Base-by-base conservation (phyloP, 2,329 filamentous ascomycete species). In the Teratosphaeria nubilosa region DNA sequence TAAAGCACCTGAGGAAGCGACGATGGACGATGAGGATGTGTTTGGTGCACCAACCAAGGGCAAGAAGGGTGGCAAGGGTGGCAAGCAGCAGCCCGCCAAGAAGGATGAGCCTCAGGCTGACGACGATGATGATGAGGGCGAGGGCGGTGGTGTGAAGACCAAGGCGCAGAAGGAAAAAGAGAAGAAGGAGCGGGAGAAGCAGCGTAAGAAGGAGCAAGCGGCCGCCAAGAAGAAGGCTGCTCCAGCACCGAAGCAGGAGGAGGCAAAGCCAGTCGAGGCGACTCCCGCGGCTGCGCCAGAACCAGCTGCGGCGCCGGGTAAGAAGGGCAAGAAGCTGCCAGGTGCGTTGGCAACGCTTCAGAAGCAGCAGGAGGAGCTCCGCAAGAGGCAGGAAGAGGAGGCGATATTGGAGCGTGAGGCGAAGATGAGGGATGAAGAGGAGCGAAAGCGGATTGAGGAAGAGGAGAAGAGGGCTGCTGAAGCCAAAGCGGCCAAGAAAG, bases 101-200 rank as follows among this genome's bases (percentile, higher is more conserved):
- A 78, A 75, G 45, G 80, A 78, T 16, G 80, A 77, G 3, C 80
- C 78, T n/a, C 79, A 80, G 24, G 78, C 76, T 20, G 66, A 68
- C 45, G 69, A 69, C 16, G 80, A 76, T 25, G 80, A 78, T 2
- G 80, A 79, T 22, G 80, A 79, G 20, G 79, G 76, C 11, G 83
- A 74, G 7, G 80, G 79, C 3, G 78, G 78, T 59, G 86, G 86
- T 51, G 81, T 97, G 54, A 85, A 97, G 77, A 95, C 90, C 45
- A 99, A 97, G 83, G 94, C 95, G 59, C 91, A 99, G 78, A 99
- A 99, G 79, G 94, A 99, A 74, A 95, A 90, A 76, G 81, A 92
- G 70, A 97, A 92, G 82, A 99, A 96, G 78, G 94, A 99, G 78
- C 86, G 90, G 61, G 94, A 99, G 79, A 99, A 99, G 84, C 89